phyloP scores from a whole-genome alignment of 371 early-diverging fungal genomes.

The Mucor racemosus region DNA sequence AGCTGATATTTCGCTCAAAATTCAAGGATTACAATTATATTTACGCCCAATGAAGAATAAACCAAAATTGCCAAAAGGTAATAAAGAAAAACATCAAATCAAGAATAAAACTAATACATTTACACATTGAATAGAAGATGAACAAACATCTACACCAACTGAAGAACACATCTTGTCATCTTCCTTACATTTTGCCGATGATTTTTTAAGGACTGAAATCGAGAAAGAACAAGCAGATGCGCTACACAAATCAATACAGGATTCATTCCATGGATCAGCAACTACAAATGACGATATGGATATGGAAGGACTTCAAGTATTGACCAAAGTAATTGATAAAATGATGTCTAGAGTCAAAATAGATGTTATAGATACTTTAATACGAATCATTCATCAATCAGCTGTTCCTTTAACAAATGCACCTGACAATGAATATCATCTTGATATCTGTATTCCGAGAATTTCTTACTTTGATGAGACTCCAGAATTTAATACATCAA shows the following conservation, averaged over 20 bases:
- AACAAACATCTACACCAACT: background rate
- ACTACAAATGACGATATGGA: conserved; percentile 36
- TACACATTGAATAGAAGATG: background rate
- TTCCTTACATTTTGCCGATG: conserved; percentile 88
- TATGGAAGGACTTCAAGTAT: conserved; percentile 66
- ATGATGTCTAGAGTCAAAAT: conserved; percentile 69
- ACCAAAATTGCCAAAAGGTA: conserved; percentile 32
- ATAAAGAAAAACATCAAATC: background rate
- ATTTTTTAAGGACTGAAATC: conserved; percentile 76
- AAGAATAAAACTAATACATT: background rate
- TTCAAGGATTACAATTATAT: conserved; percentile 74
- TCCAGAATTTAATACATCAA: conserved; percentile 47
- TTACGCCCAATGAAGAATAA: conserved; percentile 56
- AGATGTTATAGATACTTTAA: conserved; percentile 54
- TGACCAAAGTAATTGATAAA: conserved; percentile 73
- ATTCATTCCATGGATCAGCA: conserved; percentile 45
- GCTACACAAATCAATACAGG: conserved; percentile 60
- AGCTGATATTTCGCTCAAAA: conserved; percentile 75
- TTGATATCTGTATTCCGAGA: conserved; percentile 61
- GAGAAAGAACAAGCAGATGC: conserved; percentile 59
- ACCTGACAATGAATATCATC: conserved; percentile 46
- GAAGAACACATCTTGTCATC: conserved; percentile 76
- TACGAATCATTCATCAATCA: conserved; percentile 63
- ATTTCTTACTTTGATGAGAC: conserved; percentile 69
- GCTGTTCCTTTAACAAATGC: conserved; percentile 23